These are phyloP conservation scores for Cardiospermum halicacabum DNA, from an alignment of 345 rosid species.

Conservation along the genomic window DNA sequence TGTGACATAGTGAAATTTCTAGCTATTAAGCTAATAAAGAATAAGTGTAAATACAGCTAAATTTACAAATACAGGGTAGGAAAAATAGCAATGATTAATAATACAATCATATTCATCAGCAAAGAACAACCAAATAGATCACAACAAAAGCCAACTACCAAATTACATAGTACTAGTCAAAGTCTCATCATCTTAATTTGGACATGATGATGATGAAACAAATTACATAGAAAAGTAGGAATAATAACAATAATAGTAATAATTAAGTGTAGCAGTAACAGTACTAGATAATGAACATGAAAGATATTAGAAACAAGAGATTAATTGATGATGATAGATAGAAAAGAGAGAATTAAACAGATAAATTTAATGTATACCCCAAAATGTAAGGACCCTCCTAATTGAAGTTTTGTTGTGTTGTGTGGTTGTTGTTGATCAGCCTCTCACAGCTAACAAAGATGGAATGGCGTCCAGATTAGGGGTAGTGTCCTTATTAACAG, in stretches of 20 bases:
- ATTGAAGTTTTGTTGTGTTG: too few species aligned
- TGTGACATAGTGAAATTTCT: constrained; percentile 14
- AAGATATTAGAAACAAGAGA: constrained; percentile 4
- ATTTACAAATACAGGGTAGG: constrained; percentile 10
- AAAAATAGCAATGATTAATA: constrained; percentile 14
- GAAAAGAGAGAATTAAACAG: constrained; percentile 17
- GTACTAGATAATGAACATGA: constrained; percentile 9
- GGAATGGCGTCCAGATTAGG: constrained; percentile 66
- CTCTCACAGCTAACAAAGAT: constrained; percentile 62
- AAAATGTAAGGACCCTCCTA: background rate
- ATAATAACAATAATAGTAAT: background rate
- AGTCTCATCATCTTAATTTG: background rate
- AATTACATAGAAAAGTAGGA: constrained; percentile 1
- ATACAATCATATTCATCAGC: constrained; percentile 11
- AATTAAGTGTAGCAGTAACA: too few species aligned
- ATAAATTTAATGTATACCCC: constrained; percentile 8
- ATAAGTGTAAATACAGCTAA: background rate
- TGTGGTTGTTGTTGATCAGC: constrained; percentile 17
- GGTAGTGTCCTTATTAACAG: constrained; percentile 31
- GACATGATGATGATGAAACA: background rate
- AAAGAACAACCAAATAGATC: constrained; percentile 5
- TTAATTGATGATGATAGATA: constrained; percentile 8
- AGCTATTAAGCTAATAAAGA: background rate
- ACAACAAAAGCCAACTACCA: constrained; percentile 9
- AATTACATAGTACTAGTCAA: background rate